Conservation (phyloP, 2,329 filamentous ascomycete genomes). For the Pezicula carpinea region DNA sequence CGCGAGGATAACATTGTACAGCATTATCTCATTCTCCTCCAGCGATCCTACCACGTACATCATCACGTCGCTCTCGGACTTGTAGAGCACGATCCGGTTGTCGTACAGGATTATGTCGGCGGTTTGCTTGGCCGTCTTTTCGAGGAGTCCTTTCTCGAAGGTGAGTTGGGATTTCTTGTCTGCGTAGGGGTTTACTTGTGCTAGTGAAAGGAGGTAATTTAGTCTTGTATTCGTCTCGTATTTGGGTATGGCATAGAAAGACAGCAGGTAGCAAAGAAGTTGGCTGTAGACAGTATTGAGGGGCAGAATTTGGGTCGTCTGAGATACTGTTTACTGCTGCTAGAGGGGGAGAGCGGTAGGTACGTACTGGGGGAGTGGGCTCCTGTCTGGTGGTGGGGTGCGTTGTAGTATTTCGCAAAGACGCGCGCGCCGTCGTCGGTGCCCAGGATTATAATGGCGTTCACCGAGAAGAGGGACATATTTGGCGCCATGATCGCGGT, state of each 20-base stretch:
- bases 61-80: slow-evolving; percentile 97
- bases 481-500: slow-evolving; percentile 60
- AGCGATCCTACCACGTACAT: slow-evolving; percentile 86
- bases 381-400: slow-evolving; percentile 49
- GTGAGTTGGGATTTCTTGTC: slow-evolving; percentile 78
- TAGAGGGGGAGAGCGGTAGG: too few species aligned
- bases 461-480: slow-evolving; percentile 72
- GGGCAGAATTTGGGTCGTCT: too few species aligned
- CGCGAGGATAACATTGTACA: slow-evolving; percentile 93
- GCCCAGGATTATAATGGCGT: slow-evolving; percentile 73
- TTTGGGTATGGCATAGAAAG: slow-evolving; percentile 3
- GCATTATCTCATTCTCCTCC: slow-evolving; percentile 94
- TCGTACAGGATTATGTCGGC: slow-evolving; percentile 97
- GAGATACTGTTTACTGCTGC: too few species aligned
- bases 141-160: slow-evolving; percentile 91
- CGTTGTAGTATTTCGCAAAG: slow-evolving; percentile 88
- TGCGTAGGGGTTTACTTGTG: slow-evolving; percentile 75
- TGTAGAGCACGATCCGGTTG: slow-evolving; percentile 93
- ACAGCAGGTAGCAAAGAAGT: neutral
- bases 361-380: slow-evolving; percentile 8
- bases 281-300: slow-evolving; percentile 25
- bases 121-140: slow-evolving; percentile 94
- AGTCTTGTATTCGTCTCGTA: slow-evolving; percentile 35
- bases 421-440: slow-evolving; percentile 87
- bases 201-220: slow-evolving; percentile 47